Evolutionary conservation across 192 early-diverging fungal species (phyloP), one percentile per base, ranked within the genome.

Genomic region (Coemansia biformis): DNA sequence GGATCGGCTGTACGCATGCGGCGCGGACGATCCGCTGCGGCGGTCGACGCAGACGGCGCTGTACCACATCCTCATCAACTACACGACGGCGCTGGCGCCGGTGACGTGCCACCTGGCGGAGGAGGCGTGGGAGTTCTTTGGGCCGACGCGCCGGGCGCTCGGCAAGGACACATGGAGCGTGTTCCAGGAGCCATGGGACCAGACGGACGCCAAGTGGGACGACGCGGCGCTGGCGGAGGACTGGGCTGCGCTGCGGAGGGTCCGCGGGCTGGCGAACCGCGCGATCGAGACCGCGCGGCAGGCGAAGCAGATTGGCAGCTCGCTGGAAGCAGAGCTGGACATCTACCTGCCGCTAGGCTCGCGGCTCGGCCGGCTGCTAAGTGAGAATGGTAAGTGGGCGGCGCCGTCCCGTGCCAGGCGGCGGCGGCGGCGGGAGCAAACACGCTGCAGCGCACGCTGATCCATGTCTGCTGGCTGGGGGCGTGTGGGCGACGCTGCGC

Each of bases 121-220:
- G 42, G 88, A 90, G 39, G 78, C 86, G 34, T 86, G 84, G 64
- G 82, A 83, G 46, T 76, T 86, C 46, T 77, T 62, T 51, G 74
- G 63, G 19, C 52, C 43, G 4, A 59, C 54, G 57, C 69, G 54
- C 45, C 56, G 23, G 37, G 44, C 6, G n/a, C 52, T 30, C 65
- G 80, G 39, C 43, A 66, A 59, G 48, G 77, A 31, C 43, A 65
- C 37, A 15, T 59, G 48, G 21, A 78, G 76, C 21, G 73, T 87
- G 34, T 87, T 86, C 50, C 76, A 79, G 46, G 61, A 74, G 12
- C 59, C 75, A 13, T 87, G 82, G 85, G 66, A 79, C 51, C 47
- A 72, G 50, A 48, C 64, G 51, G 50, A 57, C 37, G 34, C 37
- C 8, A 39, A 30, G 9, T 73, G 76, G 60, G 14, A 68, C 38